phyloP scores from a whole-genome alignment of 495 filamentous ascomycete species.

The Zalerion maritima region DNA sequence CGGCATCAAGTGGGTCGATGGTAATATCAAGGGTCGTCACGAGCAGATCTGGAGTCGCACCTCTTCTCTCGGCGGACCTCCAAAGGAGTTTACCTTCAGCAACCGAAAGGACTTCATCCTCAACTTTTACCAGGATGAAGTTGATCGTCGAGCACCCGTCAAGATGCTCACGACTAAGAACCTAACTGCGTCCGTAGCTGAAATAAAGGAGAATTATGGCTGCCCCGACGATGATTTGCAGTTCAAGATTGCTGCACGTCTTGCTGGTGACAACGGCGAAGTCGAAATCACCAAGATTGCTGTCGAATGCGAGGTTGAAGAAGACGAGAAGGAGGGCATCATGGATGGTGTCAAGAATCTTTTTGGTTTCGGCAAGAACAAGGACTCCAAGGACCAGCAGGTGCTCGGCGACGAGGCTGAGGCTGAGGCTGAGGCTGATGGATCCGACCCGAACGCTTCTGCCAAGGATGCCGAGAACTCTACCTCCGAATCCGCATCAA shows the following conservation, averaged over 20 bases:
- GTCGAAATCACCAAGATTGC: slow-evolving; percentile 62
- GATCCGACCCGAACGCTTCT: slow-evolving; percentile 16
- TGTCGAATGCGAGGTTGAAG: slow-evolving; percentile 71
- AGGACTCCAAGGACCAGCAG: slow-evolving; percentile 64
- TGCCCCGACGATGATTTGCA: slow-evolving; percentile 65
- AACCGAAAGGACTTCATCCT: slow-evolving; percentile 76
- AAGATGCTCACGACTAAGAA: slow-evolving; percentile 56
- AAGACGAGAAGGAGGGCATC: slow-evolving; percentile 57
- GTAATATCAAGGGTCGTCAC: slow-evolving; percentile 43
- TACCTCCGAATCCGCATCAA: slow-evolving; percentile 30
- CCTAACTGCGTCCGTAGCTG: slow-evolving; percentile 62
- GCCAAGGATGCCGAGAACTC: slow-evolving; percentile 21
- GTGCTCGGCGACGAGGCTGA: slow-evolving; percentile 50
- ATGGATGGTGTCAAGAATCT: slow-evolving; percentile 89
- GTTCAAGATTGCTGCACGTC: slow-evolving; percentile 60
- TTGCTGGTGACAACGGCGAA: slow-evolving; percentile 62
- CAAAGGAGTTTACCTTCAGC: slow-evolving; percentile 77
- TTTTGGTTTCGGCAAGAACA: slow-evolving; percentile 73
- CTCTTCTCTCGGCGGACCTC: slow-evolving; percentile 57
- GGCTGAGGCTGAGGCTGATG: slow-evolving; percentile 31
- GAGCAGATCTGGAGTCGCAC: slow-evolving; percentile 63
- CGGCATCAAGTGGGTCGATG: slow-evolving; percentile 57
- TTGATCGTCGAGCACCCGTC: slow-evolving; percentile 23
- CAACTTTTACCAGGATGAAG: slow-evolving; percentile 53
- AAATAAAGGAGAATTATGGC: slow-evolving; percentile 58